Conservation (phyloP, 2,329 filamentous ascomycete genomes). For the Alternaria alternata region DNA sequence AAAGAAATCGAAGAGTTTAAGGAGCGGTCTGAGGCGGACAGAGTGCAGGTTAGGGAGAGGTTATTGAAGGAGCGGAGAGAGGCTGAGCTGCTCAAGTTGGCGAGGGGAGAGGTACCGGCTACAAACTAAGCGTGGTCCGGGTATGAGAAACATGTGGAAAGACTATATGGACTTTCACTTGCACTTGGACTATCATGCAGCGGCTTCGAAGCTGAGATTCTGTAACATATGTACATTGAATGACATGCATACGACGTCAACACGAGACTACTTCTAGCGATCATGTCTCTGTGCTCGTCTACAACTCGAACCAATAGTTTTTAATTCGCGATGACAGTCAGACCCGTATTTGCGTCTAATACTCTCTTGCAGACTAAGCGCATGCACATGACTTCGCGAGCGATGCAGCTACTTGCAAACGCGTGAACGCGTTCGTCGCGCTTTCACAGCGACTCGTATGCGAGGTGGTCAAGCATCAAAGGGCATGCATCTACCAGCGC, state of each 20-base stretch:
- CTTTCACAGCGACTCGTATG: neutral
- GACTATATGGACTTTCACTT: neutral
- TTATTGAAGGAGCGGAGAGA: constrained; percentile 68
- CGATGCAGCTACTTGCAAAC: constrained; percentile 5
- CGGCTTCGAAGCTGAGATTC: constrained; percentile 1
- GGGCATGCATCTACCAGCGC: neutral
- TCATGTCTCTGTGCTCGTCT: neutral
- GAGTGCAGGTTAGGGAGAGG: constrained; percentile 61
- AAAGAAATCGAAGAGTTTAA: constrained; percentile 64
- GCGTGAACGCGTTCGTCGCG: neutral
- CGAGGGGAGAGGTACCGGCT: constrained; percentile 51
- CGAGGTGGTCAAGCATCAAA: neutral
- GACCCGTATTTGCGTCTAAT: neutral
- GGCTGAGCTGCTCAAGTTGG: constrained; percentile 65
- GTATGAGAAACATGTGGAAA: neutral
- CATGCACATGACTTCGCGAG: neutral
- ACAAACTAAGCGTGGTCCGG: constrained; percentile 2
- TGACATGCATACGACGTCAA: neutral
- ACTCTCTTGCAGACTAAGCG: neutral
- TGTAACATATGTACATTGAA: constrained; percentile 18
- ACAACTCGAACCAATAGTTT: neutral
- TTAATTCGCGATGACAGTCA: neutral
- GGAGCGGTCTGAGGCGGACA: constrained; percentile 63
- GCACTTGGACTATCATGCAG: constrained; percentile 1
- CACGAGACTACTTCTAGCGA: neutral